Evolutionary conservation across 2,329 filamentous ascomycete species (phyloP), one percentile per base, ranked within the genome.

Genomic region (Colletotrichum higginsianum): DNA sequence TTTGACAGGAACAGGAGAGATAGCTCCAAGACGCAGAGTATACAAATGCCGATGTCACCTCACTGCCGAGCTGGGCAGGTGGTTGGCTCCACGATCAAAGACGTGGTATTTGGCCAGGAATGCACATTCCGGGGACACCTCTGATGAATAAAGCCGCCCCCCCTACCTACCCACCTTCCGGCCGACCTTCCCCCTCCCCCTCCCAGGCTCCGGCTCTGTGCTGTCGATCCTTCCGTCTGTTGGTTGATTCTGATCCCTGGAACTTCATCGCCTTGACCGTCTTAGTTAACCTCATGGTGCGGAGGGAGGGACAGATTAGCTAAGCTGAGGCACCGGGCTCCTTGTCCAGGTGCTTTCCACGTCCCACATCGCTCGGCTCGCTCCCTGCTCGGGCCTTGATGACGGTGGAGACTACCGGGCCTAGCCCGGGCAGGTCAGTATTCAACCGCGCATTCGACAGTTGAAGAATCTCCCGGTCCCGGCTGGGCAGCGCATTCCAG

Each of bases 401-500:
- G 26, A 40, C 16, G 46, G 21, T 23, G 21, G 44, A 30, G 9
- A 30, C 38, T 38, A 55, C 49, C 40, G n/a, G 50, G 11, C 42
- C 38, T 46, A 44, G 61, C n/a, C 38, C 16, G 49, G 23, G 21
- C 49, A 35, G 49, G 11, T 38, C 35, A 38, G 8, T 30, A 21
- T 21, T 18, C 30, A 53, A 47, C n/a, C 35, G 21, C 18, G 35
- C 13, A 42, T n/a, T 35, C 26, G 5, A 50, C 30, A 50, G 58
- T 26, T 42, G 35, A 53, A 53, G 15, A 63, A 35, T 18, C 61
- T 46, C 49, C 6, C 13, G 18, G 61, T n/a, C 38, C 53, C 15
- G 23, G 42, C 57, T 61, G 40, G 65, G 61, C 52, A 66, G 66
- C 58, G 53, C 66, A 66, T 69, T 69, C 66, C 53, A 46, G 23